Evolutionary conservation across 352 stramenopile genomes (phyloP).

Genomic region (Elongisporangium undulatum): DNA sequence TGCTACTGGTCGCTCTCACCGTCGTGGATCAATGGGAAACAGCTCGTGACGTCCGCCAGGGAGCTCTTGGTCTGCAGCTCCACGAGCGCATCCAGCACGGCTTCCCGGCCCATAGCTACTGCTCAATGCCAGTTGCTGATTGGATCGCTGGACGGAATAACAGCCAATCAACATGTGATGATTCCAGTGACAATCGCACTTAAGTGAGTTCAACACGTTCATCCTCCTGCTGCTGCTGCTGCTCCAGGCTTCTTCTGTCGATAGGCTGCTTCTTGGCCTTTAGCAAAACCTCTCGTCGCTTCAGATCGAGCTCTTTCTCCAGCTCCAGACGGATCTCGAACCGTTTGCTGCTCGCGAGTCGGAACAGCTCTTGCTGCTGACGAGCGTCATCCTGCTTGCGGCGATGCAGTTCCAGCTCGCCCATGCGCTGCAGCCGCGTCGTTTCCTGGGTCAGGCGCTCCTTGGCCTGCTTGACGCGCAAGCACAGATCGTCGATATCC

Average conservation of each 20-base stretch:
- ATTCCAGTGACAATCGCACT: conserved; percentile 1
- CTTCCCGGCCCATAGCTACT: conserved; percentile 35
- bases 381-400: conserved; percentile 44
- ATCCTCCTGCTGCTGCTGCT: conserved; percentile 4
- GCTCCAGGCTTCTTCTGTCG: conserved; percentile 16
- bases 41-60: conserved; percentile 11
- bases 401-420: conserved; percentile 33
- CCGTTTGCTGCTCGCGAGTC: conserved; percentile 38
- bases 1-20: conserved; percentile 11
- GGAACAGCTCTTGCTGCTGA: conserved; percentile 26
- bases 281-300: conserved; percentile 31
- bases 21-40: conserved; percentile 18
- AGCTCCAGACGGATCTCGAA: conserved; percentile 56
- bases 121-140: neutral
- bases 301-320: conserved; percentile 53
- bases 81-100: conserved; percentile 37
- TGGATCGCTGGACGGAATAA: conserved; percentile 6
- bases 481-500: conserved; percentile 26
- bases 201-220: conserved; percentile 19
- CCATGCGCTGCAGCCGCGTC: conserved; percentile 42
- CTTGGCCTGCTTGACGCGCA: conserved; percentile 19
- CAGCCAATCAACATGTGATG: conserved; percentile 9
- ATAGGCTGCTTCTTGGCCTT: conserved; percentile 15
- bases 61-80: conserved; percentile 17
- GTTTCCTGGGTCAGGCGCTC: conserved; percentile 23